Base-by-base conservation (phyloP, 169 alveolate genomes). In the Eimeria zaria region DNA sequence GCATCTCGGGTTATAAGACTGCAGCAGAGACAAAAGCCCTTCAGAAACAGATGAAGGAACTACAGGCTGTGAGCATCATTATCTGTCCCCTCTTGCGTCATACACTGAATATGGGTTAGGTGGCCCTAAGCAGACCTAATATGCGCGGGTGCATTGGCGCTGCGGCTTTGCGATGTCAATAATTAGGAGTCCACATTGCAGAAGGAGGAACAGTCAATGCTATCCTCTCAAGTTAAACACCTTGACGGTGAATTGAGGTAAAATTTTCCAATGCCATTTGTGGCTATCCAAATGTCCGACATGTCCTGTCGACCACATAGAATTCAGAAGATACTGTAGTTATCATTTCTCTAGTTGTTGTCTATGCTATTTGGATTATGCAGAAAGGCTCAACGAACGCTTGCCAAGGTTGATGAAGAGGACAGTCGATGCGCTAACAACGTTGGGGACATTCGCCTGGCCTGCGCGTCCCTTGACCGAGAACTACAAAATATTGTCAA, bases 11-110 rank as follows among this genome's bases (percentile, higher is more conserved):
- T 18, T 99, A 98, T 94, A 96, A 99, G 89, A 98, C 99, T 16
- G 97, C 98, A 39, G 99, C 99, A 91, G 99, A 99, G 97, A 98
- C 98, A 97, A 97, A 97, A 89, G 98, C 98, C 36, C 98, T 98
- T n/a, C 96, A 97, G 64, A 97, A 98, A 96, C 97, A 97, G 95
- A 95, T 97, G 69, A 97, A 97, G 60, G 95, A 98, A 78, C 96
- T 95, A 12, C 96, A 97, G 41, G 96, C 95, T 84, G 94, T 98
- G 46, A 89, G 97, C 20, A 96, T 95, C 83, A 95, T 97, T 58
- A 97, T 98, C 44, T 22, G 18, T 14, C 84, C 96, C 98, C n/a
- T 44, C 39, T 33, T n/a, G 60, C 27, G 67, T 16, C 46, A 27
- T 33, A 89, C 30, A 20, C 62, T 39, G 20, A 36, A 0, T 41